Conservation (phyloP, 1,139 yeast species). For the Candida mesenterica region DNA sequence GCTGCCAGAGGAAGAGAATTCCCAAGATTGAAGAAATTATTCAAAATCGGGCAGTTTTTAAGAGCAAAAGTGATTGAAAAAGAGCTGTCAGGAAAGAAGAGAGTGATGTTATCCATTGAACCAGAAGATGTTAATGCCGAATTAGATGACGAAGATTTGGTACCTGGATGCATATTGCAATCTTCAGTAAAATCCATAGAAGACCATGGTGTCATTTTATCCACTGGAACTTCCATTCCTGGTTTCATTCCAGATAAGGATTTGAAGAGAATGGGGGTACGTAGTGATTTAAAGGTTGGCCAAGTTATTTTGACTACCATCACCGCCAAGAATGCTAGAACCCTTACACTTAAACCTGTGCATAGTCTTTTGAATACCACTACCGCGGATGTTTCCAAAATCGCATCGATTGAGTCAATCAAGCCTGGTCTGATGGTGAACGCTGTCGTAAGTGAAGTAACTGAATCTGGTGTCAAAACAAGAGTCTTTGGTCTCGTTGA, state of each 20-base stretch:
- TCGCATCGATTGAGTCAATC: constrained; percentile 72
- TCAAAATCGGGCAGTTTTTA: constrained; percentile 80
- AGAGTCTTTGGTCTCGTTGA: constrained; percentile 74
- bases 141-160: constrained; percentile 63
- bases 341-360: constrained; percentile 56
- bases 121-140: constrained; percentile 67
- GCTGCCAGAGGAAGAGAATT: too few species aligned
- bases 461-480: constrained; percentile 59
- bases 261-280: constrained; percentile 24
- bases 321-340: constrained; percentile 49
- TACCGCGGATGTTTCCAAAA: constrained; percentile 48
- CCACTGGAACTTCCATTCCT: constrained; percentile 58
- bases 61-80: constrained; percentile 65
- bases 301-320: constrained; percentile 53
- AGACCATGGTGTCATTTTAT: constrained; percentile 85
- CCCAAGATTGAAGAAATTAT: constrained; percentile 56
- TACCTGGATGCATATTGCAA: constrained; percentile 65
- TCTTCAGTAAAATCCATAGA: constrained; percentile 76
- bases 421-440: constrained; percentile 84
- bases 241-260: constrained; percentile 83
- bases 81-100: constrained; percentile 38
- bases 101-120: constrained; percentile 71
- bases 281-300: constrained; percentile 30
- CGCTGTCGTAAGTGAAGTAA: constrained; percentile 62
- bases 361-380: constrained; percentile 25